A percentile compares a stretch with the other conserved stretches of the same genome.
phyloP scores from a whole-genome alignment of 2,329 filamentous ascomycete genomes.

The Epichloe sp. region DNA sequence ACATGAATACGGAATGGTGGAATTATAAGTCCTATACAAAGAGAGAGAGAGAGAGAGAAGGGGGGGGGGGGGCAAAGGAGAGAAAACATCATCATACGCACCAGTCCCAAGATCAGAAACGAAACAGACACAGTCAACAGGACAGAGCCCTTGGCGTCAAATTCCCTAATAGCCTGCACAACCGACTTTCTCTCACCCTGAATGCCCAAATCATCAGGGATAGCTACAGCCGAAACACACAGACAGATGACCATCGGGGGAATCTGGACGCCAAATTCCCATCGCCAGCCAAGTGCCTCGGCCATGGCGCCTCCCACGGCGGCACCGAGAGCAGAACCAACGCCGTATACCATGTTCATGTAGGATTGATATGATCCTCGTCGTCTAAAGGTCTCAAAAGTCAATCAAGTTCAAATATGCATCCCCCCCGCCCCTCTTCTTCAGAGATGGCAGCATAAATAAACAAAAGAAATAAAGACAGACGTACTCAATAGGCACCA shows the following conservation, averaged over 20 bases:
- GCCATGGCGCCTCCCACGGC: conserved; percentile 58
- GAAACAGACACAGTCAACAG: conserved; percentile 39
- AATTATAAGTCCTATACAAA: background rate
- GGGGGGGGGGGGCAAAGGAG: background rate
- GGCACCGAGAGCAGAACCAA: conserved; percentile 47
- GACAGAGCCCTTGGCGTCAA: conserved; percentile 43
- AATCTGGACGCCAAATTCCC: conserved; percentile 54
- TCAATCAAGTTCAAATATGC: too few species aligned
- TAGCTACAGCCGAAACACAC: conserved; percentile 28
- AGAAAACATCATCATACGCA: conserved; percentile 18
- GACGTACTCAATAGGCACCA: conserved; percentile 57
- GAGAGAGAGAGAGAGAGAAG: background rate
- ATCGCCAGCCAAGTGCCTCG: conserved; percentile 59
- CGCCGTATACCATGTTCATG: conserved; percentile 51
- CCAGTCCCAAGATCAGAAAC: conserved; percentile 45
- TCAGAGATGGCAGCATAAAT: background rate
- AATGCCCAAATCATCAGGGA: conserved; percentile 41
- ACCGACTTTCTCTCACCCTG: conserved; percentile 29
- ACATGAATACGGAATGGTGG: too few species aligned
- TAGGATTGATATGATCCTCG: conserved; percentile 63
- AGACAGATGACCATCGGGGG: conserved; percentile 36
- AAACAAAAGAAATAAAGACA: conserved; percentile 1
- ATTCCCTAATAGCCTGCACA: conserved; percentile 37
- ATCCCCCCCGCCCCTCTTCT: background rate
- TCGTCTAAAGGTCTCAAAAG: conserved; percentile 14